Conservation (phyloP, 768 basidiomycete species). For the Coprinopsis strossmayeri region DNA sequence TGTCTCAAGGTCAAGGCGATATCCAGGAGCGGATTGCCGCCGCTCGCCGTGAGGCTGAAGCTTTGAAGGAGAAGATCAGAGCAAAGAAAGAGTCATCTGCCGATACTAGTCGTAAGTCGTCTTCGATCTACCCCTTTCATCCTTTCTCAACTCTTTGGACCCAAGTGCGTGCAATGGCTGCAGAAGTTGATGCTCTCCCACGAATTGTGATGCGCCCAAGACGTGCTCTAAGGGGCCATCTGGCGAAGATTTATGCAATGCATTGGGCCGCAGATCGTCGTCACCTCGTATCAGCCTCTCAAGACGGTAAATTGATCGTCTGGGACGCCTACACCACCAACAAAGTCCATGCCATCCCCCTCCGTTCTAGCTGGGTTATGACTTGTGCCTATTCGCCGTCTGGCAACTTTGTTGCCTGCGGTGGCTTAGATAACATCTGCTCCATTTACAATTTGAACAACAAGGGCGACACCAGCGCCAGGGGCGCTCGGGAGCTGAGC, state of each 20-base stretch:
- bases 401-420: constrained; percentile 96
- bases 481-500: constrained; percentile 91
- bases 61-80: constrained; percentile 97
- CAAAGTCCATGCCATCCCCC: constrained; percentile 98
- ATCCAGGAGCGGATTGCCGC: constrained; percentile 93
- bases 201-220: constrained; percentile 96
- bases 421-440: constrained; percentile 98
- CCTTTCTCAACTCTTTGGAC: constrained; percentile 13
- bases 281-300: constrained; percentile 98
- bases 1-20: constrained; percentile 79
- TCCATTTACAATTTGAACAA: constrained; percentile 92
- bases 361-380: constrained; percentile 99
- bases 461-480: constrained; percentile 69
- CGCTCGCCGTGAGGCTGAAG: constrained; percentile 94
- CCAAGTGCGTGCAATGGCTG: constrained; percentile 95
- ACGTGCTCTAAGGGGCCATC: constrained; percentile 91
- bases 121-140: constrained; percentile 5
- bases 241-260: constrained; percentile 99
- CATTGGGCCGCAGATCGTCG: constrained; percentile 98
- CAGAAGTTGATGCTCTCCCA: constrained; percentile 91
- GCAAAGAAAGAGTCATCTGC: constrained; percentile 94
- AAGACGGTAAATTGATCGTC: constrained; percentile 98
- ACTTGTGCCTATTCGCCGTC: constrained; percentile 98
- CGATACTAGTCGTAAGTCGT: constrained; percentile 88
- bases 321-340: constrained; percentile 99